These are phyloP conservation scores for Arachis stenosperma DNA, from an alignment of 306 rosid genomes.

Conservation along the genomic window DNA sequence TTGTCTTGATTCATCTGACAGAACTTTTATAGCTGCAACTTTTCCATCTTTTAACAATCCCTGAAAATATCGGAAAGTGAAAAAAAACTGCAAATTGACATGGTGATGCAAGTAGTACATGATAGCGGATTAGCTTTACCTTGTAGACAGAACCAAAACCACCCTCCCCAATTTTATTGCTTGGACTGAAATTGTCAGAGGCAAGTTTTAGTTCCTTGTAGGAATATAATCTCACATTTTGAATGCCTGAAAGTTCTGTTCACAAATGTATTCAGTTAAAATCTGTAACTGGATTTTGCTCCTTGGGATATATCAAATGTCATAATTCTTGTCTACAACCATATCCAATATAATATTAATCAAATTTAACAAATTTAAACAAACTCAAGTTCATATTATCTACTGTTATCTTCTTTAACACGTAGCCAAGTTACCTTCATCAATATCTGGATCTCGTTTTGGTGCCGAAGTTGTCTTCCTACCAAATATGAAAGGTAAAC, in stretches of 20 bases:
- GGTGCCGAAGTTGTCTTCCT: conserved; percentile 39
- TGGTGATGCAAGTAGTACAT: conserved; percentile 31
- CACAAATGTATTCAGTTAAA: conserved; percentile 36
- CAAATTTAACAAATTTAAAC: not conserved
- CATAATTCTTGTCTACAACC: not conserved
- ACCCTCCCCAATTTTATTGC: conserved; percentile 91
- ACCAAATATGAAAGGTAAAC: conserved; percentile 62
- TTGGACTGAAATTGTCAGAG: conserved; percentile 66
- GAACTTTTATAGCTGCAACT: conserved; percentile 92
- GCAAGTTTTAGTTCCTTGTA: conserved; percentile 74
- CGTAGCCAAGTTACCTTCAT: conserved; percentile 55
- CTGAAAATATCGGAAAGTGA: conserved; percentile 47
- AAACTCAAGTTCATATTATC: too few relatives aligned
- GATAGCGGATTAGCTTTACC: conserved; percentile 54
- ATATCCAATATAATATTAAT: not conserved
- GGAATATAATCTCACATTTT: conserved; percentile 61
- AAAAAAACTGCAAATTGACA: conserved; percentile 16
- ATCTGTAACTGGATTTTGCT: not conserved
- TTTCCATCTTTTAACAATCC: conserved; percentile 84
- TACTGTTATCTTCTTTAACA: not conserved
- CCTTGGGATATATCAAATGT: not conserved
- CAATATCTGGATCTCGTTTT: conserved; percentile 39
- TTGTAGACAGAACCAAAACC: conserved; percentile 95
- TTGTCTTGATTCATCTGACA: conserved; percentile 86
- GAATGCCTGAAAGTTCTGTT: conserved; percentile 69